These are phyloP conservation scores for Solanum sejunctum DNA, from an alignment of 257 asterid genomes.

Conservation along the genomic window DNA sequence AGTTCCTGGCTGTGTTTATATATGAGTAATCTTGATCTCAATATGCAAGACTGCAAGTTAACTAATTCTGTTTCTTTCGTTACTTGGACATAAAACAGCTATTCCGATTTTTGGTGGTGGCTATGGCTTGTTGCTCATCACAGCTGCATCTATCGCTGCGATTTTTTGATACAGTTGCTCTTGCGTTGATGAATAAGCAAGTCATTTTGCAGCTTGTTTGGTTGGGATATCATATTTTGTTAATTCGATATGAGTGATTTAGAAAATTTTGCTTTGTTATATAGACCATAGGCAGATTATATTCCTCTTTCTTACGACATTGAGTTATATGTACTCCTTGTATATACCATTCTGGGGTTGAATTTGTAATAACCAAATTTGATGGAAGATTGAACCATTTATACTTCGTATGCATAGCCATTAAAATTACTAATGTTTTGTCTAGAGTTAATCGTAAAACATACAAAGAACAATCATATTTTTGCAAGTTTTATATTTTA, in stretches of 20 bases:
- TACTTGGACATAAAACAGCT: background rate
- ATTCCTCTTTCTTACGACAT: background rate
- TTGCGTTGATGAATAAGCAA: background rate
- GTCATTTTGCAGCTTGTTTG: background rate
- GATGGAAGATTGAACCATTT: background rate
- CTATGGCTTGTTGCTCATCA: slow-evolving; percentile 20
- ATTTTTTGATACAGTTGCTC: slow-evolving; percentile 1
- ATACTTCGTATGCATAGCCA: background rate
- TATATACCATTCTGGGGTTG: background rate
- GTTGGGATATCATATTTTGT: background rate
- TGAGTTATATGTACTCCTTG: background rate
- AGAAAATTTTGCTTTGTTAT: background rate
- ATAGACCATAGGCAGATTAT: background rate
- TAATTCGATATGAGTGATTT: background rate
- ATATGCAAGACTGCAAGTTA: background rate
- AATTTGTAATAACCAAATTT: background rate
- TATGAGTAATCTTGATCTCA: background rate
- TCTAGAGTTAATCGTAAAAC: background rate
- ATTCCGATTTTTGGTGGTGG: slow-evolving; percentile 13
- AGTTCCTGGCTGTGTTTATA: background rate
- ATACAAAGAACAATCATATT: too few relatives aligned
- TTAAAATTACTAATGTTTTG: background rate
- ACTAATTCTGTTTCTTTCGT: background rate
- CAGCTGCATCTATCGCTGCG: slow-evolving; percentile 20
- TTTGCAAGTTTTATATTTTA: too few relatives aligned